These are phyloP conservation scores for Murraya koenigii DNA, from an alignment of 345 rosid genomes.

Conservation along the genomic window DNA sequence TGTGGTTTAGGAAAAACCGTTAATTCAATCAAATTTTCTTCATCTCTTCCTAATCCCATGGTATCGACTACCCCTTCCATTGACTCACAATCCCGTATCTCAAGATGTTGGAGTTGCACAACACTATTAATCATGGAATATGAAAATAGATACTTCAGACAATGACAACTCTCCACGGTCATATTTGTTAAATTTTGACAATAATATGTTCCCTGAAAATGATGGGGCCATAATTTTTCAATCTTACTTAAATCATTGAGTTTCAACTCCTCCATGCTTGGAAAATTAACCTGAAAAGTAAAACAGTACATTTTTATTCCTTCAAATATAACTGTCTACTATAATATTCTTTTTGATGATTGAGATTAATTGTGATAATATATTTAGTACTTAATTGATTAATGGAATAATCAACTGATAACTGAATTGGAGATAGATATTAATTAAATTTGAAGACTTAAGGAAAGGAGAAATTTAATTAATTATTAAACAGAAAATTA, in stretches of 20 bases:
- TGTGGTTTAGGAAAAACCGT: too few species aligned
- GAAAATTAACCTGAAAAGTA: neutral
- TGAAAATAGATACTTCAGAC: conserved; percentile 4
- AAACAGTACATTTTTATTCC: neutral
- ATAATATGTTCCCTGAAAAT: neutral
- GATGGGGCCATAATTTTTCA: neutral
- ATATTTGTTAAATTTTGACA: neutral
- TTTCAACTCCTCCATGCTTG: conserved; percentile 4
- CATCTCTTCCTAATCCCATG: neutral
- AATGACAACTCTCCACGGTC: neutral
- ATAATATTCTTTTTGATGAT: too few species aligned
- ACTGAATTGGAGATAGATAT: too few species aligned
- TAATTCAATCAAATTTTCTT: neutral
- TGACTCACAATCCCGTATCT: neutral
- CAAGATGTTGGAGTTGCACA: neutral
- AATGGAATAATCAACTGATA: too few species aligned
- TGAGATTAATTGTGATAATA: too few species aligned
- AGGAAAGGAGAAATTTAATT: too few species aligned
- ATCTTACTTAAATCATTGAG: neutral
- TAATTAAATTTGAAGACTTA: too few species aligned
- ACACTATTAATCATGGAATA: conserved; percentile 1
- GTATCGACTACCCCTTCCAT: conserved; percentile 12
- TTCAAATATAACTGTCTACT: neutral
- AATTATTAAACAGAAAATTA: neutral
- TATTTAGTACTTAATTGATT: too few species aligned